Evolutionary conservation across 441 rosid genomes (phyloP).

Genomic region (Adansonia rubrostipa): DNA sequence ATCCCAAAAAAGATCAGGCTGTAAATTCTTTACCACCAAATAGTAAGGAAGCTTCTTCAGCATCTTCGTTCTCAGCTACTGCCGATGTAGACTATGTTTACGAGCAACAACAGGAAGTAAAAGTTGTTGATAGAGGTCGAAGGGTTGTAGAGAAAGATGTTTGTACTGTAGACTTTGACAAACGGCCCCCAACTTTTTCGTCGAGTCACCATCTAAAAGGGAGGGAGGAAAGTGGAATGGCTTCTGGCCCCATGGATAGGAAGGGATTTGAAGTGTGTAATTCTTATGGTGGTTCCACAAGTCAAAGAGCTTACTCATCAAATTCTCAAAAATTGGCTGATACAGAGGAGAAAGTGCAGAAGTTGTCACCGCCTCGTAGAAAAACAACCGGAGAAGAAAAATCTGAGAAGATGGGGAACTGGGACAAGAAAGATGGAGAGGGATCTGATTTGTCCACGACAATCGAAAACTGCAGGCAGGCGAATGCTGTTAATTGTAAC

Average conservation of each 20-base stretch:
- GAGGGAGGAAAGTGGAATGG: conserved; percentile 60
- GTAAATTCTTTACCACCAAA: conserved; percentile 48
- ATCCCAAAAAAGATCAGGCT: conserved; percentile 70
- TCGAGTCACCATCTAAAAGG: conserved; percentile 49
- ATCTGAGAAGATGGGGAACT: conserved; percentile 59
- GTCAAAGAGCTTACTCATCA: conserved; percentile 52
- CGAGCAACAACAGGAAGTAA: conserved; percentile 62
- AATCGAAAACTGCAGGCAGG: conserved; percentile 49
- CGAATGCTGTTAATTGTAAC: conserved; percentile 38
- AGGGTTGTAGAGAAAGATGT: conserved; percentile 62
- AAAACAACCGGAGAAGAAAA: conserved; percentile 78
- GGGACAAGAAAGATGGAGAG: conserved; percentile 54
- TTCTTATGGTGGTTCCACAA: conserved; percentile 53
- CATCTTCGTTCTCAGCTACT: conserved; percentile 50
- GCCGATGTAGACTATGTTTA: conserved; percentile 54
- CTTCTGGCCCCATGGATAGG: conserved; percentile 56
- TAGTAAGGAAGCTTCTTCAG: conserved; percentile 60
- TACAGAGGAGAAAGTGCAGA: conserved; percentile 75
- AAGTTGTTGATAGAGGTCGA: conserved; percentile 55
- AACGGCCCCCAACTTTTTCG: conserved; percentile 48
- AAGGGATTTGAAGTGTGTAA: conserved; percentile 55
- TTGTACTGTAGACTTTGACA: conserved; percentile 48
- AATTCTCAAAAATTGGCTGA: conserved; percentile 57
- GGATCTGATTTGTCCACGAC: conserved; percentile 55
- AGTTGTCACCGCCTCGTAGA: conserved; percentile 84